Evolutionary conservation across 2,329 filamentous ascomycete species (phyloP).

Genomic region (Phaeosphaeria sp.): DNA sequence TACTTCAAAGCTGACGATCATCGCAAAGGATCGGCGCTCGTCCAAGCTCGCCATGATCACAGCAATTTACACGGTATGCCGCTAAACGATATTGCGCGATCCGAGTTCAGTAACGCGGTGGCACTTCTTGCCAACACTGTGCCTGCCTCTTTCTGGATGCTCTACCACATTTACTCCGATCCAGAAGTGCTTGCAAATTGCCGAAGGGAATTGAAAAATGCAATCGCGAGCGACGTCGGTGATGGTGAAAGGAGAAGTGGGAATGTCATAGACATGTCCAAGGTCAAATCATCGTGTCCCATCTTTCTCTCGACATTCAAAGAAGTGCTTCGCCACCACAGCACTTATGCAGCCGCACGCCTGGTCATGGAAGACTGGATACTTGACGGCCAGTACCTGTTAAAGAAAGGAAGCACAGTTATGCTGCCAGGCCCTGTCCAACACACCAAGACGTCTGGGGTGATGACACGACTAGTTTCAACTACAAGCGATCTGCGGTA

Average conservation of each 20-base stretch:
- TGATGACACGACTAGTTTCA: not conserved
- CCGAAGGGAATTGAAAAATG: not conserved
- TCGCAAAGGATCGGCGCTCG: not conserved
- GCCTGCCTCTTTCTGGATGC: not conserved
- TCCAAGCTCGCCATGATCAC: not conserved
- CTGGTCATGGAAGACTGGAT: slow-evolving; percentile 42
- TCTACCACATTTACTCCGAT: not conserved
- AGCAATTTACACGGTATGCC: not conserved
- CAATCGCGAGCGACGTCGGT: not conserved
- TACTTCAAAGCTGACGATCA: not conserved
- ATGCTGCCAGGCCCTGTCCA: slow-evolving; percentile 35
- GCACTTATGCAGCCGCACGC: slow-evolving; percentile 36
- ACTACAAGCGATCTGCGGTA: not conserved
- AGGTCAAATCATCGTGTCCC: slow-evolving; percentile 34
- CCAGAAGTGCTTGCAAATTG: not conserved
- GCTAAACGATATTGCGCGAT: not conserved
- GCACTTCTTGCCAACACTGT: not conserved
- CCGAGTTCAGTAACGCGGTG: not conserved
- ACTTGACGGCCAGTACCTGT: slow-evolving; percentile 19
- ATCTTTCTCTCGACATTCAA: slow-evolving; percentile 49
- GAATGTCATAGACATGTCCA: not conserved
- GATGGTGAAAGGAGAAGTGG: not conserved
- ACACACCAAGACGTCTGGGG: slow-evolving; percentile 9
- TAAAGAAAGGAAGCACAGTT: slow-evolving; percentile 20
- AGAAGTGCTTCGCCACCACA: slow-evolving; percentile 47